phyloP scores from a whole-genome alignment of 441 rosid species.

The Gossypium laxum region DNA sequence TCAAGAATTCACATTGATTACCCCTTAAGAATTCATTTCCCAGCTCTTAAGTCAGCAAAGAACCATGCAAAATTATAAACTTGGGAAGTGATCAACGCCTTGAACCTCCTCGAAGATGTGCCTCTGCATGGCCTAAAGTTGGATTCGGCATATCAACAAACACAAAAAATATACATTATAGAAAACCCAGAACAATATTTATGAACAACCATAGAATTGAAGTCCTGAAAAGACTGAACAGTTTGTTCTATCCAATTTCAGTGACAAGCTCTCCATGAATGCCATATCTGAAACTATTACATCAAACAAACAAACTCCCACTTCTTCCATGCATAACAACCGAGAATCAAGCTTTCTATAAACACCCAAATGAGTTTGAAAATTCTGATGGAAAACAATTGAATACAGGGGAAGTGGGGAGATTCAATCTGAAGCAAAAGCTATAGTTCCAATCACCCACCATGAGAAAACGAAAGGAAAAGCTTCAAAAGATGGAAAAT shows the following conservation, averaged over 20 bases:
- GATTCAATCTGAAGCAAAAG: not conserved
- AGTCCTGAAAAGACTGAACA: constrained; percentile 5
- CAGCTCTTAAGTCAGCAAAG: not conserved
- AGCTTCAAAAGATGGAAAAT: not conserved
- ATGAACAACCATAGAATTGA: not conserved
- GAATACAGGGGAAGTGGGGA: too few species aligned
- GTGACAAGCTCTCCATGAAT: not conserved
- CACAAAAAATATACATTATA: not conserved
- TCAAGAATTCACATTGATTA: not conserved
- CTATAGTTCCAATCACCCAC: not conserved
- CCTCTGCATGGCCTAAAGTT: constrained; percentile 1
- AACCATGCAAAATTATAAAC: not conserved
- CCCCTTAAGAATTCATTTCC: not conserved
- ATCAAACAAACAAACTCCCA: not conserved
- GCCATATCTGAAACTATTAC: not conserved
- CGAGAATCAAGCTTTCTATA: constrained; percentile 1
- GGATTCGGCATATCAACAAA: not conserved
- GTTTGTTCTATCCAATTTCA: not conserved
- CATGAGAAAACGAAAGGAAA: not conserved
- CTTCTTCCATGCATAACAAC: not conserved
- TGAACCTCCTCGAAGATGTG: not conserved
- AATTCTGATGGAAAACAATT: constrained; percentile 1
- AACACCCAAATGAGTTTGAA: not conserved
- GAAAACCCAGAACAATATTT: not conserved
- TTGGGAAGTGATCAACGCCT: not conserved